phyloP scores from a whole-genome alignment of 169 alveolate species.

The Plasmodium vinckei region DNA sequence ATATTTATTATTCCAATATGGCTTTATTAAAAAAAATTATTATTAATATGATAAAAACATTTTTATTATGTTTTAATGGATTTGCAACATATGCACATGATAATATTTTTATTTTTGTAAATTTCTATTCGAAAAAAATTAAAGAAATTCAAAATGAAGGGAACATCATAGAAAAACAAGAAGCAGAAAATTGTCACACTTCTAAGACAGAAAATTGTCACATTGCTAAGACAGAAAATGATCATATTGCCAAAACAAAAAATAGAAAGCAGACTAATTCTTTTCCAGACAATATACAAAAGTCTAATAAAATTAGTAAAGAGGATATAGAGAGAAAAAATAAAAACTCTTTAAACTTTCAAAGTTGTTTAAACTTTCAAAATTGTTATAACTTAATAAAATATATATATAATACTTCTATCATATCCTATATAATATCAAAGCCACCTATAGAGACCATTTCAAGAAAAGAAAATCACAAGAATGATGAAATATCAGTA shows the following conservation, averaged over 20 bases:
- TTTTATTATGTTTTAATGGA: slow-evolving; percentile 52
- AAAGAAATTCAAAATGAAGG: slow-evolving; percentile 34
- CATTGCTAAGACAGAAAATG: too few relatives aligned
- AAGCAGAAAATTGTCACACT: not conserved
- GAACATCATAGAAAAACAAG: not conserved
- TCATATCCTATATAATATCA: slow-evolving; percentile 38
- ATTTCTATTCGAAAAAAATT: slow-evolving; percentile 56
- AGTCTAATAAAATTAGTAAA: not conserved
- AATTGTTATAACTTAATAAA: slow-evolving; percentile 2
- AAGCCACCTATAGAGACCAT: slow-evolving; percentile 52
- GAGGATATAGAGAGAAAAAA: not conserved
- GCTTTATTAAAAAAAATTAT: slow-evolving; percentile 58
- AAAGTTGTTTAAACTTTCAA: not conserved
- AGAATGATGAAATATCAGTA: slow-evolving; percentile 19
- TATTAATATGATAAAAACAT: slow-evolving; percentile 36
- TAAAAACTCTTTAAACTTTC: not conserved
- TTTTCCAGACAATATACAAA: not conserved
- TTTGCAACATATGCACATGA: slow-evolving; percentile 69
- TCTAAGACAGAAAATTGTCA: not conserved
- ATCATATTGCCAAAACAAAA: not conserved
- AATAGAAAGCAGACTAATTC: not conserved
- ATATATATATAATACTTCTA: slow-evolving; percentile 44
- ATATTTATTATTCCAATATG: slow-evolving; percentile 51
- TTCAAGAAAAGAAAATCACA: slow-evolving; percentile 8
- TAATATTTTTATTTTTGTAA: slow-evolving; percentile 53